Evolutionary conservation across 2,329 filamentous ascomycete species (phyloP).

Genomic region (Fusarium chuoi): DNA sequence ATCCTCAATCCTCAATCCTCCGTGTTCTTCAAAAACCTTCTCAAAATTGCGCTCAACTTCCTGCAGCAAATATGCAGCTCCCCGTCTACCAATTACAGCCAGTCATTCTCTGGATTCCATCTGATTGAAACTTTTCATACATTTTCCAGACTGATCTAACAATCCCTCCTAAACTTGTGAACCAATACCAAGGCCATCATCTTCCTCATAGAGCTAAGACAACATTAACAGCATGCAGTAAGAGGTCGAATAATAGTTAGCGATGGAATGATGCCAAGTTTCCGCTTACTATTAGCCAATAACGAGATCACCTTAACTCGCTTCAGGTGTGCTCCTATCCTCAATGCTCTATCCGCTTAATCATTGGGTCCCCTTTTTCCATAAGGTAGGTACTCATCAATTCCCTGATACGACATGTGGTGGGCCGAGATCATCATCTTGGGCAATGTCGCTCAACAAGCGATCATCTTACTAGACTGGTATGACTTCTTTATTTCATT

Average conservation of each 20-base stretch:
- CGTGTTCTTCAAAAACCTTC: conserved; percentile 14
- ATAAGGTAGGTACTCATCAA: neutral
- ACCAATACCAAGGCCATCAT: neutral
- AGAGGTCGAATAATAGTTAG: neutral
- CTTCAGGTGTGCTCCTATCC: neutral
- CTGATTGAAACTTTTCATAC: neutral
- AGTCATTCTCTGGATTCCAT: neutral
- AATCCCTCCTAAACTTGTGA: neutral
- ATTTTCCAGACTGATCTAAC: neutral
- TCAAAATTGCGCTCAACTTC: conserved; percentile 25
- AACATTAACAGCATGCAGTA: neutral
- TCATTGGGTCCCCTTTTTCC: neutral
- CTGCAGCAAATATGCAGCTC: neutral
- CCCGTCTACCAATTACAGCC: neutral
- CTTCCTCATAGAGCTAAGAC: neutral
- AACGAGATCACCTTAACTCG: neutral
- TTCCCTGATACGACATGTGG: neutral
- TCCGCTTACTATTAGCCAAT: neutral
- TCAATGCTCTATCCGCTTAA: neutral
- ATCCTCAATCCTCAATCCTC: conserved; percentile 4
- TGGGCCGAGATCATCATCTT: neutral
- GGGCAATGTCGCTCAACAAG: neutral
- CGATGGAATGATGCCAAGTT: neutral
- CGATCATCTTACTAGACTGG: conserved; percentile 1
- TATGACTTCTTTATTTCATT: conserved; percentile 28